phyloP scores from a whole-genome alignment of 495 filamentous ascomycete genomes.

The Pyrenopolyporus hunteri region DNA sequence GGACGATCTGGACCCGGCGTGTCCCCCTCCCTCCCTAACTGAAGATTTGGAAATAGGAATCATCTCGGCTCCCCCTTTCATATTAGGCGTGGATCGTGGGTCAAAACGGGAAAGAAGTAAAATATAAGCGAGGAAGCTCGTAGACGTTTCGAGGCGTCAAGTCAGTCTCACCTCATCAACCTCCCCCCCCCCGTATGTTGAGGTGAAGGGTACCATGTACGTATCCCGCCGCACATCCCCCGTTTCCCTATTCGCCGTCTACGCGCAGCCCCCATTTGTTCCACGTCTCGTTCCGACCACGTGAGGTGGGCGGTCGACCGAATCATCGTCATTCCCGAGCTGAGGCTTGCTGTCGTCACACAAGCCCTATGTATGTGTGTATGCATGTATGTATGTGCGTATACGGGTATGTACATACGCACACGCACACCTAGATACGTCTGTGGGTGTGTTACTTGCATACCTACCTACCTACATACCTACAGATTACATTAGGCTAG shows the following conservation, averaged over 20 bases:
- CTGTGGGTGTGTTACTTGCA: not conserved
- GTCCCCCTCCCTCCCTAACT: too few species aligned
- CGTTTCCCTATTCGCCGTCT: not conserved
- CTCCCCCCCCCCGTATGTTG: too few species aligned
- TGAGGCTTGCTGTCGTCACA: conserved; percentile 21
- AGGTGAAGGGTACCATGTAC: not conserved
- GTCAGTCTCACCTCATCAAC: too few species aligned
- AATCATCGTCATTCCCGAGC: too few species aligned
- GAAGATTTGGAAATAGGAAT: too few species aligned
- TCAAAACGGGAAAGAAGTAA: too few species aligned
- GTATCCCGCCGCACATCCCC: not conserved
- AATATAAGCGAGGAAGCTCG: too few species aligned
- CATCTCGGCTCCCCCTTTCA: too few species aligned
- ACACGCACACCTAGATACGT: not conserved
- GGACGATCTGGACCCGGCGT: too few species aligned
- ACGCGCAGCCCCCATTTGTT: not conserved
- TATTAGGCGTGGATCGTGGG: too few species aligned
- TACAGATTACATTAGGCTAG: too few species aligned
- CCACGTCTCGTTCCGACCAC: conserved; percentile 1
- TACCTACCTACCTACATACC: not conserved
- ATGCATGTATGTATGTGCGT: not conserved
- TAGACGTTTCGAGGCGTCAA: too few species aligned
- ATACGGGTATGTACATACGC: not conserved
- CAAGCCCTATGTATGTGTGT: conserved; percentile 1
- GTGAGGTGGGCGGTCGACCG: not conserved